These are phyloP conservation scores for Hylodesmum podocarpum DNA, from an alignment of 306 rosid genomes.

Conservation along the genomic window DNA sequence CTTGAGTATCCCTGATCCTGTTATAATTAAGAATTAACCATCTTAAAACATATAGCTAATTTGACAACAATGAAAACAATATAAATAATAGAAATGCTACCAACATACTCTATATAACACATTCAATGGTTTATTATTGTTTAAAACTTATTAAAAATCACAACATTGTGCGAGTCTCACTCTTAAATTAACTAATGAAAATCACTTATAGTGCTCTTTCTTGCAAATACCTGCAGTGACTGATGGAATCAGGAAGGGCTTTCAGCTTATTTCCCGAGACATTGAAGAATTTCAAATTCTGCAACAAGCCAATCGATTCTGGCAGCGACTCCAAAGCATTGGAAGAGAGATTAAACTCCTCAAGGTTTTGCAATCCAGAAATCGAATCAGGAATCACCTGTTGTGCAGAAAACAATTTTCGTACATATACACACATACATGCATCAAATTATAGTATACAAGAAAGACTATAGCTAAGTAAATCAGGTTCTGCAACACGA, in stretches of 20 bases:
- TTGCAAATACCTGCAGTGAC: conserved; percentile 75
- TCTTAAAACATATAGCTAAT: too few species aligned
- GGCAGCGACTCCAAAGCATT: conserved; percentile 73
- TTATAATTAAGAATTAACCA: too few species aligned
- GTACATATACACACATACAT: not conserved
- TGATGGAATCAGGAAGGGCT: conserved; percentile 77
- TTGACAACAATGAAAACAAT: too few species aligned
- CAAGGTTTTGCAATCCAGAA: conserved; percentile 66
- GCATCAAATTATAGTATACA: not conserved
- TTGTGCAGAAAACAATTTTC: conserved; percentile 5
- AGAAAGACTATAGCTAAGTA: not conserved
- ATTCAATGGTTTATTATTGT: too few species aligned
- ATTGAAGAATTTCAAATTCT: conserved; percentile 66
- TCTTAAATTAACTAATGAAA: too few species aligned
- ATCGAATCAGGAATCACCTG: conserved; percentile 86
- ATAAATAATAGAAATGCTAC: too few species aligned
- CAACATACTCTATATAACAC: too few species aligned
- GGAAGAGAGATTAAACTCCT: conserved; percentile 79
- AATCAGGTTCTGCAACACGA: not conserved
- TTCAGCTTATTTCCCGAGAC: conserved; percentile 74
- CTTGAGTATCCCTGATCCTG: too few species aligned
- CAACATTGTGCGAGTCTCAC: too few species aligned
- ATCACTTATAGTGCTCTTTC: not conserved
- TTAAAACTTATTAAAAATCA: too few species aligned
- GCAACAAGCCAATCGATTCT: conserved; percentile 81